Evolutionary conservation across 495 filamentous ascomycete genomes (phyloP).

Genomic region (Podospora anserina): DNA sequence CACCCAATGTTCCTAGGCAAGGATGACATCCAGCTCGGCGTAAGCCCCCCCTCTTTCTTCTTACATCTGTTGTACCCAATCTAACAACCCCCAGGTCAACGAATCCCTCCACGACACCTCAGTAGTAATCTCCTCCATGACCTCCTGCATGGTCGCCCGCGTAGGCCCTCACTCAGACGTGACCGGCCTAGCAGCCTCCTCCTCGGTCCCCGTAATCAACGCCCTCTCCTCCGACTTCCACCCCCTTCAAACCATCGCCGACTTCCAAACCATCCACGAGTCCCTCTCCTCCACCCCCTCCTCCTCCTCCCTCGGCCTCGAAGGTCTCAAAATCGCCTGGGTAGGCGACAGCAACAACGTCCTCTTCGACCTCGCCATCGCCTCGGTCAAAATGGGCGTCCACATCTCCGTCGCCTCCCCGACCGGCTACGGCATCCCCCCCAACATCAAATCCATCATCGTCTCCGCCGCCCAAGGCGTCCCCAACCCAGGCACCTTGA

Average conservation of each 20-base stretch:
- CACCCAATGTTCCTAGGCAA: constrained; percentile 95
- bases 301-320: constrained; percentile 59
- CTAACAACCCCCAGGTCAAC: constrained; percentile 57
- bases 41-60: constrained; percentile 37
- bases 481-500: constrained; percentile 59
- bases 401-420: constrained; percentile 84
- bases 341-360: constrained; percentile 97
- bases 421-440: constrained; percentile 72
- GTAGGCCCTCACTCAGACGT: constrained; percentile 83
- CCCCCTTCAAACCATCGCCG: constrained; percentile 87
- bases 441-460: constrained; percentile 66
- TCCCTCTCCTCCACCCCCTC: constrained; percentile 47
- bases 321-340: constrained; percentile 89
- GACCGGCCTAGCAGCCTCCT: constrained; percentile 70
- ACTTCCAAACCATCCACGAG: constrained; percentile 88
- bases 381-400: constrained; percentile 78
- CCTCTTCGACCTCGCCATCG: constrained; percentile 86
- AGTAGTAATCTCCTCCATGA: constrained; percentile 88
- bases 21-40: constrained; percentile 92
- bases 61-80: neutral
- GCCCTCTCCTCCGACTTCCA: constrained; percentile 86
- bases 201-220: constrained; percentile 89
- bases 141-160: constrained; percentile 82
- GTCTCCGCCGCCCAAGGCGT: constrained; percentile 55
- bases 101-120: constrained; percentile 88